Conservation (phyloP, 331 rosid genomes). For the Pyracantha coccinea region DNA sequence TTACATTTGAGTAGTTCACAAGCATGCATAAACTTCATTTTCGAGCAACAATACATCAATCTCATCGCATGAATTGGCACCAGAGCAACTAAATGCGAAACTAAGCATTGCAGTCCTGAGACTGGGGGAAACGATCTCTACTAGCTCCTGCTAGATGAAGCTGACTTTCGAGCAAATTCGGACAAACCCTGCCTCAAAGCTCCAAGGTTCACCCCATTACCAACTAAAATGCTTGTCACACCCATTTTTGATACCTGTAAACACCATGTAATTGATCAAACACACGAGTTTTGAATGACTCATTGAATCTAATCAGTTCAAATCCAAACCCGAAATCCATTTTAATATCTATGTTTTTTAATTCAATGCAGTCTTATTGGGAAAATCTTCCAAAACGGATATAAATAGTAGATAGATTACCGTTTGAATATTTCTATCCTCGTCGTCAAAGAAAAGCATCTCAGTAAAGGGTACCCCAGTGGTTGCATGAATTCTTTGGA, state of each 20-base stretch:
- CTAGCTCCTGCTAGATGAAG: conserved; percentile 23
- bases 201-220: conserved; percentile 31
- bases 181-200: conserved; percentile 34
- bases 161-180: conserved; percentile 22
- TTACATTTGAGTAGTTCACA: not conserved
- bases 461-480: conserved; percentile 40
- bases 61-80: not conserved
- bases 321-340: too few relatives aligned
- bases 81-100: not conserved
- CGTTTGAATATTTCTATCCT: conserved; percentile 40
- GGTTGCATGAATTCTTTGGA: conserved; percentile 30
- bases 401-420: conserved; percentile 11
- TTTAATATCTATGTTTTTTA: too few relatives aligned
- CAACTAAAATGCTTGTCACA: conserved; percentile 38
- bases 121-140: not conserved
- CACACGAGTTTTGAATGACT: not conserved
- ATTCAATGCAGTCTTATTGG: too few relatives aligned
- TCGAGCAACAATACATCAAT: not conserved
- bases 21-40: not conserved
- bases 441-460: conserved; percentile 59
- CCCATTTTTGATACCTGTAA: conserved; percentile 38
- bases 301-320: not conserved
- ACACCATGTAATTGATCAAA: not conserved
- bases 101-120: not conserved
- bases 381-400: too few relatives aligned